Conservation (phyloP, 371 early-diverging fungal species). For the Rhizopus sp. region DNA sequence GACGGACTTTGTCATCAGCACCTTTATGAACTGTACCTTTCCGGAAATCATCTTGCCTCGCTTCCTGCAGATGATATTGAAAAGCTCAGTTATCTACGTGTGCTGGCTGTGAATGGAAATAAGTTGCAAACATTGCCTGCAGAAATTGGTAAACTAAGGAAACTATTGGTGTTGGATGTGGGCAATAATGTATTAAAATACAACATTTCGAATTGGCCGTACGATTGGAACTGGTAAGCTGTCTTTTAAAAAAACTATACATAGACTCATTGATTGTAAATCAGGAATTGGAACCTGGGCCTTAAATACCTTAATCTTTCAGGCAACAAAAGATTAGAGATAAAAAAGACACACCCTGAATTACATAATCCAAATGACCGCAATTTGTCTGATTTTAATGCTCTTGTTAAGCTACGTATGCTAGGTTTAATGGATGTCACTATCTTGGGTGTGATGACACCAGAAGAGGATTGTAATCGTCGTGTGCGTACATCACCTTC, state of each 20-base stretch:
- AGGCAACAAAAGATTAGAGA: conserved; percentile 88
- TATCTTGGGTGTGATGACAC: conserved; percentile 73
- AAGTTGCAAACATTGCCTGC: conserved; percentile 90
- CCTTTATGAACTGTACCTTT: conserved; percentile 77
- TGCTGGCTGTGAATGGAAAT: conserved; percentile 88
- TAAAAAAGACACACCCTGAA: conserved; percentile 68
- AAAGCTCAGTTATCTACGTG: conserved; percentile 64
- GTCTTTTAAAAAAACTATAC: not conserved
- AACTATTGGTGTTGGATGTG: conserved; percentile 80
- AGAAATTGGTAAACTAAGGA: conserved; percentile 82
- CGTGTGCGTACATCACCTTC: conserved; percentile 87
- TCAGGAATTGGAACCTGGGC: conserved; percentile 87
- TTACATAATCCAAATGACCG: conserved; percentile 46
- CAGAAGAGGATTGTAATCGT: conserved; percentile 80
- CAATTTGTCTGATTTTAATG: conserved; percentile 78
- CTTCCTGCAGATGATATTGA: conserved; percentile 89
- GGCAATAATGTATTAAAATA: conserved; percentile 89
- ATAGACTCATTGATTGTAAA: not conserved
- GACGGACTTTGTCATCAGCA: conserved; percentile 54
- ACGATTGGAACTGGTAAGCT: conserved; percentile 93
- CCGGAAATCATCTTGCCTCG: conserved; percentile 84
- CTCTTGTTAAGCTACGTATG: conserved; percentile 72
- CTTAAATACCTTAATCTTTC: conserved; percentile 90
- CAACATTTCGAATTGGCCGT: conserved; percentile 94
- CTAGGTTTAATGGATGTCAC: conserved; percentile 91